Conservation (phyloP, 106 monocot genomes). For the Allium sativum region DNA sequence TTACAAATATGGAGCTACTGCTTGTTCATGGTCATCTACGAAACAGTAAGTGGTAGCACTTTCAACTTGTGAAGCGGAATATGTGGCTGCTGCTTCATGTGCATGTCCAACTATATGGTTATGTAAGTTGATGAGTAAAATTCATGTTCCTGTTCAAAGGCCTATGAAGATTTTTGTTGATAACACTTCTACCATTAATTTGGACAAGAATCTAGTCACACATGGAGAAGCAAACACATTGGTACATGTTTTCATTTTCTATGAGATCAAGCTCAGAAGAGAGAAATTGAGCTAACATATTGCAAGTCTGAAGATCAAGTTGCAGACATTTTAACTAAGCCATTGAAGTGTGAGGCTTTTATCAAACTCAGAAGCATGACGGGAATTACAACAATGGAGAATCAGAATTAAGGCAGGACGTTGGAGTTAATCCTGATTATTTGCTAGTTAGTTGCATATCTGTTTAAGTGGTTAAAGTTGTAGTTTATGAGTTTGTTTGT, state of each 20-base stretch:
- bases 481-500: too few species aligned
- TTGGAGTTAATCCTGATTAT: not conserved
- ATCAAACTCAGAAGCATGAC: not conserved
- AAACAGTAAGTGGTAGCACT: constrained; percentile 1
- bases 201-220: constrained; percentile 2
- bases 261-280: too few species aligned
- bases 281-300: not conserved
- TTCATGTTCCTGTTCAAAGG: not conserved
- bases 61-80: constrained; percentile 8
- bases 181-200: not conserved
- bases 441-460: too few species aligned
- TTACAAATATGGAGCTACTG: not conserved
- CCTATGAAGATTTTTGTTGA: not conserved
- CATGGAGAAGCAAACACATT: constrained; percentile 4
- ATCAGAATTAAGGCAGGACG: not conserved
- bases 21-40: constrained; percentile 1
- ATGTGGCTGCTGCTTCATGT: constrained; percentile 1
- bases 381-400: not conserved
- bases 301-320: not conserved
- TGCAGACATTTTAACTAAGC: constrained; percentile 3
- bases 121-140: not conserved
- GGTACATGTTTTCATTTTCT: constrained; percentile 5
- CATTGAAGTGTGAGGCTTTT: not conserved
- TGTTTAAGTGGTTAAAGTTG: too few species aligned
- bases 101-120: constrained; percentile 5